Percentiles rank a stretch among this genome's conserved stretches.
Evolutionary conservation across 2,329 filamentous ascomycete species (phyloP).

Genomic region (Acrocalymma vagum): DNA sequence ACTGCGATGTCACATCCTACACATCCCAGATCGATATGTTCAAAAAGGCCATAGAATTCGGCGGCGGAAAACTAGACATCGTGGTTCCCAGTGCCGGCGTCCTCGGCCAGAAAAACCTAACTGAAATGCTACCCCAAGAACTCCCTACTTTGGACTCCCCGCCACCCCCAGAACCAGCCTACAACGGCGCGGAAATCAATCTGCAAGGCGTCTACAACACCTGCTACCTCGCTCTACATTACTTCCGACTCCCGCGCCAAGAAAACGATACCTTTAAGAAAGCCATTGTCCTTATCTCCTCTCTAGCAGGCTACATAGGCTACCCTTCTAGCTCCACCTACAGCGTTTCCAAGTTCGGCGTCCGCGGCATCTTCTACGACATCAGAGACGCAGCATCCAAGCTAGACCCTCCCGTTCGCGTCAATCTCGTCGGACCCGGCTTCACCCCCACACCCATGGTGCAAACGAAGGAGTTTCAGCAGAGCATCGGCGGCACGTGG

Average conservation of each 20-base stretch:
- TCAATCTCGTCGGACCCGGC: constrained; percentile 39
- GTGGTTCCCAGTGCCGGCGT: constrained; percentile 42
- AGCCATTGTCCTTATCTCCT: constrained; percentile 29
- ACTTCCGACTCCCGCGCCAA: constrained; percentile 29
- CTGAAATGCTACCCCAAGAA: constrained; percentile 25
- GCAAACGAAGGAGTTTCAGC: constrained; percentile 10
- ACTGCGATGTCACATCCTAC: constrained; percentile 41
- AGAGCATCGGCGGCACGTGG: constrained; percentile 17
- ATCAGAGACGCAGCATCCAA: constrained; percentile 23
- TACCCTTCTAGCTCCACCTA: constrained; percentile 32
- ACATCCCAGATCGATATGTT: constrained; percentile 37
- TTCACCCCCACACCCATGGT: constrained; percentile 32
- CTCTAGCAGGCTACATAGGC: constrained; percentile 32
- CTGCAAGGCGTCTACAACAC: constrained; percentile 31
- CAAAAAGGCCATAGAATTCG: constrained; percentile 35
- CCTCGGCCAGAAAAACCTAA: constrained; percentile 28
- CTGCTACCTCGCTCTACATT: constrained; percentile 34
- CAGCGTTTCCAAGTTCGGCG: constrained; percentile 35
- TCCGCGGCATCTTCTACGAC: constrained; percentile 34
- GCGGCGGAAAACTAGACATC: constrained; percentile 35
- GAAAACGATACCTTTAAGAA: constrained; percentile 20
- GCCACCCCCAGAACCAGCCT: constrained; percentile 27
- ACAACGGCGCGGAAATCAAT: constrained; percentile 27
- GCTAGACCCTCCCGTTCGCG: constrained; percentile 18
- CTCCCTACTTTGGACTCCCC: constrained; percentile 16